phyloP scores from a whole-genome alignment of 2,329 filamentous ascomycete species.

The Helotiales sp. region DNA sequence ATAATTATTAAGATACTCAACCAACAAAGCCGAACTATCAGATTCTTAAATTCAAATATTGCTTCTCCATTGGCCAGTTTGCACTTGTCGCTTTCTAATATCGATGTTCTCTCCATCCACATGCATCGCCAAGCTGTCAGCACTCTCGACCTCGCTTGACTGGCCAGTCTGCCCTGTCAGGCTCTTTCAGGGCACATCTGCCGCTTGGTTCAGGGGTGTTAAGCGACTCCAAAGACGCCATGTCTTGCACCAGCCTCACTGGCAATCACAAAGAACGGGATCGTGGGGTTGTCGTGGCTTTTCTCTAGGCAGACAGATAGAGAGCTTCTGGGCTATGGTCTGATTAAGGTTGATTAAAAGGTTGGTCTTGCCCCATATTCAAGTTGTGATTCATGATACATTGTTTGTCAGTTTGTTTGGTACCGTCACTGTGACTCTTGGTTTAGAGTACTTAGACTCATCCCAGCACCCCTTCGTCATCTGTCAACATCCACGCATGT shows the following conservation, averaged over 20 bases:
- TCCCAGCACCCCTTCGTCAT: no score
- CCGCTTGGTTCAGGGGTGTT: not conserved
- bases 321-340: not conserved
- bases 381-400: not conserved
- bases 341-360: no score
- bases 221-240: not conserved
- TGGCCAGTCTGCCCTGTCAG: not conserved
- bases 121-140: slow-evolving; percentile 2
- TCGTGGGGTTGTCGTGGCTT: not conserved
- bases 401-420: not conserved
- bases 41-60: not conserved
- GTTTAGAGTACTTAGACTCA: no score
- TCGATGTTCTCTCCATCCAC: not conserved
- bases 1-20: not conserved
- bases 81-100: not conserved
- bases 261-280: not conserved
- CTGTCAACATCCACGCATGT: no score
- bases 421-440: not conserved
- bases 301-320: not conserved
- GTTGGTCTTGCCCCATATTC: not conserved
- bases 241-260: slow-evolving; percentile 9
- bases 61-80: not conserved
- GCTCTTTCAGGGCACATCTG: not conserved
- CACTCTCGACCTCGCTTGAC: slow-evolving; percentile 1
- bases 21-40: not conserved